Conservation (phyloP, 345 rosid species). For the Syzygium aqueum region DNA sequence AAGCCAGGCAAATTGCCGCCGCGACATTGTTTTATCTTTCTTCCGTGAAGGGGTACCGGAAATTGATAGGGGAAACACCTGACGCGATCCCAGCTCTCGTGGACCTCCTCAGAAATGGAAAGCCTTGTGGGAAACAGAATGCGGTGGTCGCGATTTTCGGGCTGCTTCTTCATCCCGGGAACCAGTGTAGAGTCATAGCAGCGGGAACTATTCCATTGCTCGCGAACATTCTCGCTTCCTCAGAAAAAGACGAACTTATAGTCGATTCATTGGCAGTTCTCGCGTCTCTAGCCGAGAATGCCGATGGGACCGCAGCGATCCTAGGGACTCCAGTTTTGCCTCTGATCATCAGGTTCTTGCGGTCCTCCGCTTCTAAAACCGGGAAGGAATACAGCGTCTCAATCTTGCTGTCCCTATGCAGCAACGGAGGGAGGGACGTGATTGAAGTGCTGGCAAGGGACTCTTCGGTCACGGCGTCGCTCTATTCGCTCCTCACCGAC, state of each 20-base stretch:
- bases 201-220: slow-evolving; percentile 49
- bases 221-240: slow-evolving; percentile 22
- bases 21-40: slow-evolving; percentile 66
- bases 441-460: slow-evolving; percentile 24
- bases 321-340: slow-evolving; percentile 36
- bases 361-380: slow-evolving; percentile 17
- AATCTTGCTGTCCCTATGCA: slow-evolving; percentile 38
- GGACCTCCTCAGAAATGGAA: slow-evolving; percentile 42
- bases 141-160: slow-evolving; percentile 54
- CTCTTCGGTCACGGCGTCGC: slow-evolving; percentile 24
- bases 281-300: slow-evolving; percentile 36
- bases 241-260: slow-evolving; percentile 35
- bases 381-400: slow-evolving; percentile 57
- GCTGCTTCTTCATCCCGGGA: slow-evolving; percentile 35
- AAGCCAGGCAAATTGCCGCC: slow-evolving; percentile 56
- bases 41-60: slow-evolving; percentile 43
- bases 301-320: slow-evolving; percentile 40
- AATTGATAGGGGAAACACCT: slow-evolving; percentile 46
- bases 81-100: slow-evolving; percentile 46
- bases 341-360: slow-evolving; percentile 19
- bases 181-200: slow-evolving; percentile 38
- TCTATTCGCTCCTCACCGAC: slow-evolving; percentile 29
- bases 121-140: slow-evolving; percentile 50
- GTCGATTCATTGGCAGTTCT: slow-evolving; percentile 59
- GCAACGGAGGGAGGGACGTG: slow-evolving; percentile 39